phyloP scores from a whole-genome alignment of 106 monocot genomes.

The Platanthera zijinensis region DNA sequence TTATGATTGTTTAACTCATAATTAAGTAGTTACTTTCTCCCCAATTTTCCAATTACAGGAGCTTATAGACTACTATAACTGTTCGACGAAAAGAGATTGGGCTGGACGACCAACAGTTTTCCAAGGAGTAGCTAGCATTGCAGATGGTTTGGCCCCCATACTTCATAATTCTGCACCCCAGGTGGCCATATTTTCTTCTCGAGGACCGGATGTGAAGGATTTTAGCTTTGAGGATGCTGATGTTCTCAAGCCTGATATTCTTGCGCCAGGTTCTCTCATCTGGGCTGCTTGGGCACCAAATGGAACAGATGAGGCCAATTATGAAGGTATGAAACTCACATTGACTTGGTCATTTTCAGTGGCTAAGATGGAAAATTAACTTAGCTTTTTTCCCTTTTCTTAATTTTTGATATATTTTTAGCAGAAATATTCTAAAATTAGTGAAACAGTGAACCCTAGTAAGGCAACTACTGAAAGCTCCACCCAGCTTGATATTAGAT shows the following conservation, averaged over 20 bases:
- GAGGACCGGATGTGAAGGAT: conserved; percentile 96
- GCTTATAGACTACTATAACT: conserved; percentile 83
- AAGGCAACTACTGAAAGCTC: background rate
- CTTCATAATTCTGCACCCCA: conserved; percentile 91
- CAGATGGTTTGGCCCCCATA: conserved; percentile 71
- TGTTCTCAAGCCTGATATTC: conserved; percentile 93
- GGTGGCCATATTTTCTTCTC: conserved; percentile 88
- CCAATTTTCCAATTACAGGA: conserved; percentile 28
- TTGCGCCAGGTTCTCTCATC: conserved; percentile 92
- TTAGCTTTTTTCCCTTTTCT: background rate
- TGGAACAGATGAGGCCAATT: conserved; percentile 93
- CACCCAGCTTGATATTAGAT: background rate
- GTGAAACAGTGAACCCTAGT: background rate
- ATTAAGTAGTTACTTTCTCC: background rate
- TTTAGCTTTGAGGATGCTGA: conserved; percentile 97
- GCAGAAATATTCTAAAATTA: background rate
- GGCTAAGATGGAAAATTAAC: background rate
- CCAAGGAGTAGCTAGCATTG: conserved; percentile 62
- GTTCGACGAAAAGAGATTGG: conserved; percentile 89
- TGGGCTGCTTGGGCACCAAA: conserved; percentile 99
- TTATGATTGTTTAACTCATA: background rate
- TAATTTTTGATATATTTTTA: background rate
- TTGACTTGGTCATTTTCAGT: background rate
- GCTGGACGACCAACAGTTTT: conserved; percentile 53
- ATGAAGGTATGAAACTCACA: conserved; percentile 36